These are phyloP conservation scores for Crithidia fasciculata DNA, from an alignment of 208 protist species.

Conservation along the genomic window DNA sequence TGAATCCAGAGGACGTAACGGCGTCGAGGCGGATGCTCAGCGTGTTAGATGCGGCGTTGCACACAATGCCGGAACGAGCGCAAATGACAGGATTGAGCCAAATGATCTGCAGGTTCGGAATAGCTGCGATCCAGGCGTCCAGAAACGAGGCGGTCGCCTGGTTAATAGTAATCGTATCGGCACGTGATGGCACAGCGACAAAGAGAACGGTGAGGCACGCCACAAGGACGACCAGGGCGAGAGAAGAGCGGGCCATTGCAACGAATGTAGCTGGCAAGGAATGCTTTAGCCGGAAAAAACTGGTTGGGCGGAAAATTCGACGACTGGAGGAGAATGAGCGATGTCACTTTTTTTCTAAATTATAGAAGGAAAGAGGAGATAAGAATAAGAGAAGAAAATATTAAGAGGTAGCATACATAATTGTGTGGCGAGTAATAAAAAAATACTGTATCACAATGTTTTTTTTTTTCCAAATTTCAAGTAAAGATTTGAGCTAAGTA, in stretches of 20 bases:
- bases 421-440: too few species aligned
- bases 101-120: conserved; percentile 28
- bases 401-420: background rate
- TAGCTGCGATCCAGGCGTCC: conserved; percentile 16
- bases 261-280: background rate
- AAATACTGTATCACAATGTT: too few species aligned
- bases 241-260: conserved; percentile 10
- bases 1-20: conserved; percentile 24
- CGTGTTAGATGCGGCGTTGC: conserved; percentile 1
- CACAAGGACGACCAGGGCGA: conserved; percentile 7
- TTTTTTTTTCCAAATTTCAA: too few species aligned
- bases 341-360: too few species aligned
- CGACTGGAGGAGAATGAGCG: too few species aligned
- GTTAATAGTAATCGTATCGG: conserved; percentile 18
- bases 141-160: conserved; percentile 2
- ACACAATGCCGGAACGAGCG: conserved; percentile 25
- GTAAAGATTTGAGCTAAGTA: too few species aligned
- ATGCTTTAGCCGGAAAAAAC: background rate
- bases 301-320: background rate
- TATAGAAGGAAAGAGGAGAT: background rate
- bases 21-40: conserved; percentile 27
- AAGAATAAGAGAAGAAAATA: background rate
- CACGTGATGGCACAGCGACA: conserved; percentile 6
- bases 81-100: conserved; percentile 28
- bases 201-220: conserved; percentile 12